Percentiles rank a stretch among this genome's conserved stretches.
phyloP scores from a whole-genome alignment of 768 basidiomycete genomes.

The Podaxis sp. region DNA sequence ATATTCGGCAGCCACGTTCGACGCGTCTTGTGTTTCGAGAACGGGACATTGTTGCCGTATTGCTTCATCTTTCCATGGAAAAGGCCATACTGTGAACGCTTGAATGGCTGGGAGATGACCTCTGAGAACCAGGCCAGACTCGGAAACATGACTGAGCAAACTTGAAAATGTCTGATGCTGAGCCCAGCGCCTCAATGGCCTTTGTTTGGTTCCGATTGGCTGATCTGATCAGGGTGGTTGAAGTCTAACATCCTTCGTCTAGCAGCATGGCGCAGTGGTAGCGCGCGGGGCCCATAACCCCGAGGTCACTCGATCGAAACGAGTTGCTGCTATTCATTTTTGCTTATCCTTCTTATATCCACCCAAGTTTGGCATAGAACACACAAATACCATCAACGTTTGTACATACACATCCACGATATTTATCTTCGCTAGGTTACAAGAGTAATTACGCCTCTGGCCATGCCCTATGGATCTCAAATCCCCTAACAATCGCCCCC shows the following conservation, averaged over 20 bases:
- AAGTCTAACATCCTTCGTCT: no score
- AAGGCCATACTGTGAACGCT: slow-evolving; percentile 76
- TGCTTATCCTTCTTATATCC: neutral
- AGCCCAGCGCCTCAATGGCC: neutral
- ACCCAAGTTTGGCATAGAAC: no score
- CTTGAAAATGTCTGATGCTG: neutral
- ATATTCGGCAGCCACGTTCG: slow-evolving; percentile 88
- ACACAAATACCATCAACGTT: no score
- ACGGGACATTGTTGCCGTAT: slow-evolving; percentile 87
- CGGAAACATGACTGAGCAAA: slow-evolving; percentile 25
- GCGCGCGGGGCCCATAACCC: slow-evolving; percentile 62
- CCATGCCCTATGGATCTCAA: neutral
- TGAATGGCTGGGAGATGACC: slow-evolving; percentile 66
- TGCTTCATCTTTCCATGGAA: slow-evolving; percentile 81
- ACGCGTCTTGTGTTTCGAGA: slow-evolving; percentile 85
- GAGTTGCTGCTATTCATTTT: slow-evolving; percentile 50
- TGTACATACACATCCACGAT: no score
- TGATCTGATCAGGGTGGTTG: no score
- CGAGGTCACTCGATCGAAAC: slow-evolving; percentile 67
- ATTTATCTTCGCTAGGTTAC: no score
- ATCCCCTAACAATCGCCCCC: neutral
- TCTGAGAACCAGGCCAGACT: slow-evolving; percentile 28
- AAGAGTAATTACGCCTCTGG: no score
- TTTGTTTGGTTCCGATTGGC: no score
- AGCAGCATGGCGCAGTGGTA: slow-evolving; percentile 61